Conservation (phyloP, 441 rosid species). For the Biscutella laevigata region DNA sequence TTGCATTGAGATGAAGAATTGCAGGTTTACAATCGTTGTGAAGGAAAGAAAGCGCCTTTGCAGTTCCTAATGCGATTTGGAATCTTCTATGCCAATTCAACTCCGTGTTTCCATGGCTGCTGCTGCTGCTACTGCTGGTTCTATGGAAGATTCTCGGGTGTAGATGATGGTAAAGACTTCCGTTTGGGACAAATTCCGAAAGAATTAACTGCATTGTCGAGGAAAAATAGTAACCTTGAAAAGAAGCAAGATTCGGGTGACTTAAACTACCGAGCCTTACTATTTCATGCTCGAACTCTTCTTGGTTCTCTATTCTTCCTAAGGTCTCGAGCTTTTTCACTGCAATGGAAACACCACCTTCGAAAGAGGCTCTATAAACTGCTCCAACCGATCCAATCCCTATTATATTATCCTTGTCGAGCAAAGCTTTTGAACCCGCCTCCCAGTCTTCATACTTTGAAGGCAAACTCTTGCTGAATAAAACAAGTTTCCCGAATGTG, state of each 20-base stretch:
- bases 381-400: conserved; percentile 61
- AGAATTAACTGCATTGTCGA: conserved; percentile 52
- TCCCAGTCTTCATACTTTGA: conserved; percentile 93
- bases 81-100: conserved; percentile 74
- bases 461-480: conserved; percentile 82
- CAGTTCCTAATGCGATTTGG: conserved; percentile 69
- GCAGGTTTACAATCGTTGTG: conserved; percentile 82
- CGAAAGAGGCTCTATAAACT: conserved; percentile 43
- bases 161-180: conserved; percentile 53
- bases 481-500: conserved; percentile 75
- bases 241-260: conserved; percentile 44
- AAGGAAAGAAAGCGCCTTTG: conserved; percentile 78
- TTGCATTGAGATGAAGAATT: conserved; percentile 75
- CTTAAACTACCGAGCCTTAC: conserved; percentile 45
- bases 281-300: conserved; percentile 56
- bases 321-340: conserved; percentile 60
- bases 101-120: conserved; percentile 45
- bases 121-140: conserved; percentile 32
- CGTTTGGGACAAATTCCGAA: conserved; percentile 43
- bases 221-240: conserved; percentile 62
- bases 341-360: conserved; percentile 51
- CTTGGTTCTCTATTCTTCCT: conserved; percentile 57
- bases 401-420: conserved; percentile 55
- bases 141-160: conserved; percentile 41
- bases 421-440: conserved; percentile 52